Conservation (phyloP, 331 rosid species). For the Rhamnella rubrinervis region DNA sequence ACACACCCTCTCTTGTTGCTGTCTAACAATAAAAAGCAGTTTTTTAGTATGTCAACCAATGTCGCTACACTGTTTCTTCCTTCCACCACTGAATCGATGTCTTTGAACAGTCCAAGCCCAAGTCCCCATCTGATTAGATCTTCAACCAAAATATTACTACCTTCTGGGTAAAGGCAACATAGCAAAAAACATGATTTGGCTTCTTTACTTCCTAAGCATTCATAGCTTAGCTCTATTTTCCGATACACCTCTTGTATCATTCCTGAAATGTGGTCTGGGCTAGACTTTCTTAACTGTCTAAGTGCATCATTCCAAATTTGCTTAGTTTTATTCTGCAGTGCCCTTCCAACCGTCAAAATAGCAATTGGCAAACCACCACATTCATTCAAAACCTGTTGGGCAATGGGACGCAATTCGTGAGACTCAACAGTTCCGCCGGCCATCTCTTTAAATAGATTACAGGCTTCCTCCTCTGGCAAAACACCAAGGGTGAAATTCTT, state of each 20-base stretch:
- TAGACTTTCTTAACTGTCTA: neutral
- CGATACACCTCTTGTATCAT: neutral
- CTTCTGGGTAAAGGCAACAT: slow-evolving; percentile 16
- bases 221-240: slow-evolving; percentile 12
- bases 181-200: slow-evolving; percentile 16
- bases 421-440: slow-evolving; percentile 9
- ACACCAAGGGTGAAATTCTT: slow-evolving; percentile 9
- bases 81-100: neutral
- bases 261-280: neutral
- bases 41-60: neutral
- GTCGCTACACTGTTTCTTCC: slow-evolving; percentile 9
- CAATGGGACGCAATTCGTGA: neutral
- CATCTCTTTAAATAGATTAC: slow-evolving; percentile 10
- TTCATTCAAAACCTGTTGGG: neutral
- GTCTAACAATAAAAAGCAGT: slow-evolving; percentile 17
- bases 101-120: slow-evolving; percentile 14
- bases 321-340: neutral
- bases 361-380: slow-evolving; percentile 16
- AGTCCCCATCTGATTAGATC: slow-evolving; percentile 1
- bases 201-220: neutral
- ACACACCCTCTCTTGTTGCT: slow-evolving; percentile 24
- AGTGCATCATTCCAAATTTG: slow-evolving; percentile 12
- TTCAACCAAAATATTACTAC: neutral
- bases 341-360: slow-evolving; percentile 10
- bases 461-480: neutral